Percentiles rank a stretch among this genome's conserved stretches.
These are phyloP conservation scores for Actinomortierella wolfii DNA, from an alignment of 371 early-diverging fungal species.

Conservation along the genomic window DNA sequence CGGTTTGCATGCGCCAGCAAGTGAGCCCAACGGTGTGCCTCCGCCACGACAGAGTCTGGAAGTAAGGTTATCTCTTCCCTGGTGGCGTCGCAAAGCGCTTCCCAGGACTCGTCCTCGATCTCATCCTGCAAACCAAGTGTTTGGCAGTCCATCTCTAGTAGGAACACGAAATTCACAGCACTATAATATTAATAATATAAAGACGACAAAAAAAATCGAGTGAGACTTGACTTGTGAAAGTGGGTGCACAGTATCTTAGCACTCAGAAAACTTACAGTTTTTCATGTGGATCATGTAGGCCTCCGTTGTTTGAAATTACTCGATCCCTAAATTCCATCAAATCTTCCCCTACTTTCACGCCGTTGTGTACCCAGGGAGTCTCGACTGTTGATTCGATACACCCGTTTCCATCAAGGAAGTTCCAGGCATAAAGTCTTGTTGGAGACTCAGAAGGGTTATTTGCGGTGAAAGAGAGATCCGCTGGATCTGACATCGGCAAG, in stretches of 20 bases:
- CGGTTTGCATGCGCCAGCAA: slow-evolving; percentile 5
- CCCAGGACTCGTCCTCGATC: slow-evolving; percentile 16
- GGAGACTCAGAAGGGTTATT: slow-evolving; percentile 8
- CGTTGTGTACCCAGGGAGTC: slow-evolving; percentile 7
- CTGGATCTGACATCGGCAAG: not conserved
- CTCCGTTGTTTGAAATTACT: slow-evolving; percentile 13
- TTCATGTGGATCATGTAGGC: slow-evolving; percentile 8
- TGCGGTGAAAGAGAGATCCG: not conserved
- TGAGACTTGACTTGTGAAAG: too few relatives aligned
- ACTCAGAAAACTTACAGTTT: slow-evolving; percentile 20
- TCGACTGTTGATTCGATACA: slow-evolving; percentile 10
- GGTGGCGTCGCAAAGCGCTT: slow-evolving; percentile 17
- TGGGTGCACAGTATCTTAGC: too few relatives aligned
- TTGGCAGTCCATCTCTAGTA: slow-evolving; percentile 14
- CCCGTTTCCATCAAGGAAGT: slow-evolving; percentile 13
- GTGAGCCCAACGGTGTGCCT: slow-evolving; percentile 15
- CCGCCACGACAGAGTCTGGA: slow-evolving; percentile 10
- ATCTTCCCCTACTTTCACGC: slow-evolving; percentile 5
- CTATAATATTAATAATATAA: slow-evolving; percentile 9
- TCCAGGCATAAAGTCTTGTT: slow-evolving; percentile 10
- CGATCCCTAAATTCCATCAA: slow-evolving; percentile 14
- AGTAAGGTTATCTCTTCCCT: slow-evolving; percentile 10
- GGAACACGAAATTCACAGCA: slow-evolving; percentile 19
- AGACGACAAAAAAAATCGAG: not conserved
- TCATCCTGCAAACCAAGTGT: slow-evolving; percentile 11